Evolutionary conservation across 2,329 filamentous ascomycete species (phyloP), one percentile per base, ranked within the genome.

Genomic region (Fusarium sp.): DNA sequence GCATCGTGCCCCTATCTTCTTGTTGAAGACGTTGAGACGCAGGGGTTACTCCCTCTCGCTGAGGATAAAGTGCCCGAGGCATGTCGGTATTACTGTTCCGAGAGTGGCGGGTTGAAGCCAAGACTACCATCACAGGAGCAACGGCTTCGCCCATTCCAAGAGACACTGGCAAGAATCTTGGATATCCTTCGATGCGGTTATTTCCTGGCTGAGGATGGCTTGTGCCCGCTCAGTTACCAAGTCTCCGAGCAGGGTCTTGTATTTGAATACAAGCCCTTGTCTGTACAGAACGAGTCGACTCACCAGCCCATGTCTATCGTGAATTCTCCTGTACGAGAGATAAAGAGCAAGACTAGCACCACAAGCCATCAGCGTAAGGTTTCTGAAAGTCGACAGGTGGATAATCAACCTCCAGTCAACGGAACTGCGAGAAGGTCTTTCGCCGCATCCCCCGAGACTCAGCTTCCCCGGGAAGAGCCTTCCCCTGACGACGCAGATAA

Each of bases 161-260:
- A 83, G 72, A 77, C 76, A n/a, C 63, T 83, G 56, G 83, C 83
- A 59, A 81, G 85, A 34, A 81, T 83, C 13, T 75, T 86, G 46
- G 84, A 86, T 47, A 80, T 84, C 46, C 76, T 85, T 15, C 81
- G 80, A 49, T 85, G 83, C 64, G 85, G 82, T 16, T 80, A 84
- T 45, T 82, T 83, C 55, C 73, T 87, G 41, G 81, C 81, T 12
- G 79, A 81, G 42, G 81, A 83, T 23, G 61, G 67, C 2, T 69
- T 70, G 20, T 80, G 81, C 30, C 83, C 84, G 1, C 57, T 86
- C 45, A 62, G 58, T 11, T 74, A 72, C 45, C 69, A 57, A 13
- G 73, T 79, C 6, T 66, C 70, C 9, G 71, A 78, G 12, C 59
- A 67, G 40, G 69, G 69, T 15, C 72, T 81, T 13, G 61, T 77